A percentile compares a stretch with the other conserved stretches of the same genome.
Evolutionary conservation across 2,329 filamentous ascomycete species (phyloP).

Genomic region (Boeremia exigua): DNA sequence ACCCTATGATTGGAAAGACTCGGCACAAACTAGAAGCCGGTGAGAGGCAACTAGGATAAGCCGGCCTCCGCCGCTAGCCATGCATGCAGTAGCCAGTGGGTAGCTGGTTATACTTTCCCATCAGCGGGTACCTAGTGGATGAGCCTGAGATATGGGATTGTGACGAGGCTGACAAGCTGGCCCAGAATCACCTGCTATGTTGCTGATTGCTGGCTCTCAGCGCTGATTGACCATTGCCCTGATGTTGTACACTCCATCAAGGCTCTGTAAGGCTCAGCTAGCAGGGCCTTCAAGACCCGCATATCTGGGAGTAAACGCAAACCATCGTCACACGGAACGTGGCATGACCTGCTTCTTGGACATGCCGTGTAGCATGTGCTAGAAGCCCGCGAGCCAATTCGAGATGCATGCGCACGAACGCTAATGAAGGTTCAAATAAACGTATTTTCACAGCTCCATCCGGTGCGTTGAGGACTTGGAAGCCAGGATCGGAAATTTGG

Average conservation of each 20-base stretch:
- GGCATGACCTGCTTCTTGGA: slow-evolving; percentile 14
- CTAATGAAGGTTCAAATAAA: background rate
- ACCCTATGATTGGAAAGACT: background rate
- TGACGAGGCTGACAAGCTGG: slow-evolving; percentile 16
- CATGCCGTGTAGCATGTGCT: slow-evolving; percentile 14
- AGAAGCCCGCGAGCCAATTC: slow-evolving; percentile 6
- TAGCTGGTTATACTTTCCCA: background rate
- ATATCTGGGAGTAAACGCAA: background rate
- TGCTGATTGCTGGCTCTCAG: slow-evolving; percentile 14
- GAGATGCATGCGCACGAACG: background rate
- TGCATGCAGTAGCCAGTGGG: slow-evolving; percentile 4
- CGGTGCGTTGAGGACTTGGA: background rate
- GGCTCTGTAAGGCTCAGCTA: slow-evolving; percentile 18
- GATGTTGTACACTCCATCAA: background rate
- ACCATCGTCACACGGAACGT: slow-evolving; percentile 13
- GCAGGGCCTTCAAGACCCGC: slow-evolving; percentile 4
- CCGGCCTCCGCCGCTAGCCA: slow-evolving; percentile 7
- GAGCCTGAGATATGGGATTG: background rate
- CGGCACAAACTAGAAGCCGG: slow-evolving; percentile 1
- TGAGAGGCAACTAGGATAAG: slow-evolving; percentile 2
- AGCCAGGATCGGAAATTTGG: background rate
- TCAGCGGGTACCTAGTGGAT: slow-evolving; percentile 4
- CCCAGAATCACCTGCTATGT: background rate
- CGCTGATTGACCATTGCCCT: slow-evolving; percentile 1
- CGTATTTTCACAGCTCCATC: background rate